Evolutionary conservation across 2,329 filamentous ascomycete species (phyloP), one percentile per base, ranked within the genome.

Genomic region (Ascomycota sp.): DNA sequence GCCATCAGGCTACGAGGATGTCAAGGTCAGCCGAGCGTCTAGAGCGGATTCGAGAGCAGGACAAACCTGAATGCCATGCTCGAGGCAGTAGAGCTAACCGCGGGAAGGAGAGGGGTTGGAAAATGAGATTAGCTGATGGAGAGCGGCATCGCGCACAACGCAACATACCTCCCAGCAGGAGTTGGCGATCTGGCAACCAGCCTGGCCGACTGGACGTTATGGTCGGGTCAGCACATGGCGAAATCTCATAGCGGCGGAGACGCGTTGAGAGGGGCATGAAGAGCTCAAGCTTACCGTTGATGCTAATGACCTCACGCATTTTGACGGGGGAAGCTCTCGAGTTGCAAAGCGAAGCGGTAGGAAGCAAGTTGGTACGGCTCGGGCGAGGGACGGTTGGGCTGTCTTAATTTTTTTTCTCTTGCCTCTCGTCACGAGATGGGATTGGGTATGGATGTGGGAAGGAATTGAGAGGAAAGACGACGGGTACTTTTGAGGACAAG

Each of bases 171-270:
- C 89, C 89, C 89, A 98, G 76, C 89, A 95, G 51, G 89, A 89
- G 71, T 98, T 98, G 66, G 86, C 89, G 57, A 98, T 98, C 62
- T 98, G 89, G 76, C 89, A 95, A 78, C 89, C 89, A 59, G 89
- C 89, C 74, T 98, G 89, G 65, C 89, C 89, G 71, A 98, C 89
- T 98, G 16, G 7, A 60, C 53, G 54, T 21, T 21, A 34, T 49
- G 41, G 58, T 51, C 52, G 46, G 44, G 64, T 78, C 56, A 77
- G 69, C 50, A 61, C 49, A 29, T 7, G n/a, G 4, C 27, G 16
- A 28, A 26, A 25, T 36, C 31, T 25, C 30, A 25, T 25, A 25
- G 26, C 24, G 31, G 24, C 24, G 16, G 40, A 35, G 35, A 39
- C 35, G 35, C 39, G 41, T 37, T 32, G 27, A 35, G 43, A 42